Evolutionary conservation across 1,284 basidiomycete genomes (phyloP).

Genomic region (Melampsora abietis-canadensis): DNA sequence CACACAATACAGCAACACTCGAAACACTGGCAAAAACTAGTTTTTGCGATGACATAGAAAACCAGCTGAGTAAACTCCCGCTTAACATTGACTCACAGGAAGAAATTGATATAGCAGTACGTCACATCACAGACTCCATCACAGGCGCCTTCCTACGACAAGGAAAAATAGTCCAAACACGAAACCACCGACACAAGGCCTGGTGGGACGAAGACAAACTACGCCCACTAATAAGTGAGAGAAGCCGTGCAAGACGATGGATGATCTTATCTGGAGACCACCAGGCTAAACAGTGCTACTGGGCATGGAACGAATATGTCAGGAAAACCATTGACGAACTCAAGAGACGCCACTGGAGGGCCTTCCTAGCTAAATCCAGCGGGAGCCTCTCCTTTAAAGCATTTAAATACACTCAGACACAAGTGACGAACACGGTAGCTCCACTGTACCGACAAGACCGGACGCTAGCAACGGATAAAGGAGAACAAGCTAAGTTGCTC

Average conservation of each 20-base stretch:
- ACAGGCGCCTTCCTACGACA: neutral
- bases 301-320: neutral
- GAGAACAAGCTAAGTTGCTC: neutral
- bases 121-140: neutral
- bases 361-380: no score
- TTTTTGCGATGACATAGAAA: neutral
- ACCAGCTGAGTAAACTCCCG: neutral
- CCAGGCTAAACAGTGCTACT: neutral
- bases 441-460: neutral
- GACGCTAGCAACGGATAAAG: neutral
- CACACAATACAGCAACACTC: neutral
- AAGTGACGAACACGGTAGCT: no score
- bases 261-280: neutral
- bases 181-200: neutral
- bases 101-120: neutral
- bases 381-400: no score
- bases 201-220: neutral
- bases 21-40: neutral
- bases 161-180: neutral
- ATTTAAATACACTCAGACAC: no score
- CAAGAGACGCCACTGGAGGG: neutral
- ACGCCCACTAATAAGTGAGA: neutral
- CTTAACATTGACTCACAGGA: neutral
- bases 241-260: neutral
- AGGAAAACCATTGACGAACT: neutral